These are phyloP conservation scores for Lepidium africanum DNA, from an alignment of 345 rosid genomes.

Conservation along the genomic window DNA sequence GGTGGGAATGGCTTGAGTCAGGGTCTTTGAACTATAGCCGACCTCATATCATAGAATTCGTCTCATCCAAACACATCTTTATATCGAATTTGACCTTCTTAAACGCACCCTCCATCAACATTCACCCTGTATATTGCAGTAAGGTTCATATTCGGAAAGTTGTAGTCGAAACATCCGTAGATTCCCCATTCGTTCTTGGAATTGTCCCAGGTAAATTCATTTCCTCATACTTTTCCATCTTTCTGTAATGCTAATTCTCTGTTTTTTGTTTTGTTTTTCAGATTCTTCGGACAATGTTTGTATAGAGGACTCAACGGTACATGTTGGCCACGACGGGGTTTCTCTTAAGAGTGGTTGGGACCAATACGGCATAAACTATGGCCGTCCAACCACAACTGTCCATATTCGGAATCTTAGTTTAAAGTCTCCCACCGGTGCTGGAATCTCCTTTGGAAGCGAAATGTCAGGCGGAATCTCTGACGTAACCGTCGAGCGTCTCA, in stretches of 20 bases:
- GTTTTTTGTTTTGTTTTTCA: conserved; percentile 23
- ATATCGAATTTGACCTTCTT: conserved; percentile 78
- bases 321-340: conserved; percentile 66
- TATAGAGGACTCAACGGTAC: conserved; percentile 68
- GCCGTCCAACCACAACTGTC: conserved; percentile 49
- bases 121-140: conserved; percentile 86
- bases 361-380: conserved; percentile 72
- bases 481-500: conserved; percentile 43
- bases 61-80: conserved; percentile 47
- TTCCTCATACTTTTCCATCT: not conserved
- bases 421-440: conserved; percentile 65
- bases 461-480: conserved; percentile 93
- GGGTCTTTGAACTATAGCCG: conserved; percentile 73
- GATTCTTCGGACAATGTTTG: conserved; percentile 89
- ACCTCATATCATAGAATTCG: conserved; percentile 81
- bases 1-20: conserved; percentile 77
- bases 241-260: not conserved
- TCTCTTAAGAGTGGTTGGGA: conserved; percentile 97
- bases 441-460: conserved; percentile 88
- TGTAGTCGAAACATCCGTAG: conserved; percentile 45
- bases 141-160: conserved; percentile 25
- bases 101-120: conserved; percentile 70
- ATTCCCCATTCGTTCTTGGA: conserved; percentile 63
- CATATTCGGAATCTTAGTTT: conserved; percentile 58
- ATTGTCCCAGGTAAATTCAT: conserved; percentile 63